phyloP scores from a whole-genome alignment of 345 rosid species.

The Stellera chamaejasme region DNA sequence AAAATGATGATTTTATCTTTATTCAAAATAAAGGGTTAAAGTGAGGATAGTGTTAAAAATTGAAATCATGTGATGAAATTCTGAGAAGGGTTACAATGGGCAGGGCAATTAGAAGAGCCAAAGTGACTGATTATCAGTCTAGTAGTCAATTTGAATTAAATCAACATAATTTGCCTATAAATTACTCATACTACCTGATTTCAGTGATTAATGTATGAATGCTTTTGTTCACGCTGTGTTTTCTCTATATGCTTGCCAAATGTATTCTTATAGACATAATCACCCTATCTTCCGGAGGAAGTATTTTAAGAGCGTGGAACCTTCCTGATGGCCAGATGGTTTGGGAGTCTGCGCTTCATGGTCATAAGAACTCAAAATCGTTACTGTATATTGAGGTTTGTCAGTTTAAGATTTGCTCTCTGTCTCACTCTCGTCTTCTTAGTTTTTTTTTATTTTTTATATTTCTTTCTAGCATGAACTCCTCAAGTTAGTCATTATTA shows the following conservation, averaged over 20 bases:
- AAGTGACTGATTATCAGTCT: too few species aligned
- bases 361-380: constrained; percentile 51
- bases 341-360: constrained; percentile 74
- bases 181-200: neutral
- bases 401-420: neutral
- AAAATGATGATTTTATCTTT: too few species aligned
- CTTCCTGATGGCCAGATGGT: constrained; percentile 99
- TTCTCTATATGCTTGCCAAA: neutral
- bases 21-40: too few species aligned
- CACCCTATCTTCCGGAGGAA: constrained; percentile 77
- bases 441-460: too few species aligned
- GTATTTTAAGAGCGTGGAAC: constrained; percentile 87
- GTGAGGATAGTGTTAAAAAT: too few species aligned
- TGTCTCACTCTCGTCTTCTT: too few species aligned
- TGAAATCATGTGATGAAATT: too few species aligned
- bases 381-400: constrained; percentile 59
- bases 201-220: constrained; percentile 6
- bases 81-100: too few species aligned
- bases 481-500: too few species aligned
- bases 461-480: too few species aligned
- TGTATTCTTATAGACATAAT: constrained; percentile 55
- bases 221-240: neutral
- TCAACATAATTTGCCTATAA: constrained; percentile 1
- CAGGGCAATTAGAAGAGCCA: too few species aligned
- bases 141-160: neutral